Evolutionary conservation across 805 yeast species (phyloP).

Genomic region (Yarrowia osloensis): DNA sequence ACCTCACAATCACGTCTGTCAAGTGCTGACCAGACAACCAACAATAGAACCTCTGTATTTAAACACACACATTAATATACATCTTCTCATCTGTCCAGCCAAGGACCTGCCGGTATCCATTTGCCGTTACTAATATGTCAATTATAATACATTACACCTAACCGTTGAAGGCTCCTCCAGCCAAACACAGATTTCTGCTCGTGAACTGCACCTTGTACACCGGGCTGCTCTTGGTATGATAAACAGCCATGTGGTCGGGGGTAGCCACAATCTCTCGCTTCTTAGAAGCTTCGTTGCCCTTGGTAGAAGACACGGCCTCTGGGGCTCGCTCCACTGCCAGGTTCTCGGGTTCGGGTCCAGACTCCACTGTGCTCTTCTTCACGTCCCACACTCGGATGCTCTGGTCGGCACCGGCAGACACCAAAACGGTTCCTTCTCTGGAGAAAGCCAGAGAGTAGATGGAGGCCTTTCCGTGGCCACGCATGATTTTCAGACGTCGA

Average conservation of each 20-base stretch:
- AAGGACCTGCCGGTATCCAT: not conserved
- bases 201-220: constrained; percentile 93
- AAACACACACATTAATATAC: constrained; percentile 1
- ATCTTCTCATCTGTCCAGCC: not conserved
- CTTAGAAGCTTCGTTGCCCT: constrained; percentile 28
- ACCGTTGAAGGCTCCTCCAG: constrained; percentile 82
- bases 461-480: constrained; percentile 89
- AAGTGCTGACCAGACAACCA: constrained; percentile 28
- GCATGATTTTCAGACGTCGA: constrained; percentile 81
- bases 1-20: constrained; percentile 14
- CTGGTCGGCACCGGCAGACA: constrained; percentile 90
- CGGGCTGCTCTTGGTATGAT: constrained; percentile 90
- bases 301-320: constrained; percentile 32
- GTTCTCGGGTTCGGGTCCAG: constrained; percentile 76
- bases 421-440: constrained; percentile 82
- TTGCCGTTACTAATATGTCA: not conserved
- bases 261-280: constrained; percentile 77
- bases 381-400: constrained; percentile 96
- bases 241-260: constrained; percentile 88
- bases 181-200: constrained; percentile 83
- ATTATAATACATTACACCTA: constrained; percentile 30
- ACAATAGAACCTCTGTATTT: not conserved
- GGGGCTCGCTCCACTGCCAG: constrained; percentile 47
- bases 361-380: constrained; percentile 78
- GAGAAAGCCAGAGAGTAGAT: constrained; percentile 84